These are phyloP conservation scores for Pleomassaria siparia DNA, from an alignment of 2,329 filamentous ascomycete species.

Conservation along the genomic window DNA sequence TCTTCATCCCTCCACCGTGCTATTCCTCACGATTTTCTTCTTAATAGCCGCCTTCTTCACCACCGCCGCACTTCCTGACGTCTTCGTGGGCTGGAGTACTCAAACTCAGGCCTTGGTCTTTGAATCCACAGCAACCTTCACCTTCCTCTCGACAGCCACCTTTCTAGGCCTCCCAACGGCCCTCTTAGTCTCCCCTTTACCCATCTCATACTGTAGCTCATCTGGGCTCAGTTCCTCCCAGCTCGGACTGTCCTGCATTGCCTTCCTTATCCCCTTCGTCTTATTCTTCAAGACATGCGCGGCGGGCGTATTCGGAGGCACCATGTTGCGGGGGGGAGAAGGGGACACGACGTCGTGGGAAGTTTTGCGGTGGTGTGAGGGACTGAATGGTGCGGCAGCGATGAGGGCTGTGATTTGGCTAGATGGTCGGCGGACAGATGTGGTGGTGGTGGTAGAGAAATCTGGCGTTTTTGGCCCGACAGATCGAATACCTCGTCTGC, in stretches of 20 bases:
- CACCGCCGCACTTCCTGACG: neutral
- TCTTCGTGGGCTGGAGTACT: neutral
- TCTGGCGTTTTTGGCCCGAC: too few relatives aligned
- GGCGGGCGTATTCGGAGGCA: constrained; percentile 10
- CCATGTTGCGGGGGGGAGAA: constrained; percentile 8
- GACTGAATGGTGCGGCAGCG: neutral
- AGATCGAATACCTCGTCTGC: too few relatives aligned
- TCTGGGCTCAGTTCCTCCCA: too few relatives aligned
- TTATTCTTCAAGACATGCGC: neutral
- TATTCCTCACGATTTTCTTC: neutral
- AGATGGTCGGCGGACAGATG: neutral
- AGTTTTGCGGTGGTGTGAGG: neutral
- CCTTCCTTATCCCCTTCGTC: neutral
- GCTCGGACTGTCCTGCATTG: too few relatives aligned
- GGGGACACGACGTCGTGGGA: constrained; percentile 13
- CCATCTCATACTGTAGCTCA: too few relatives aligned
- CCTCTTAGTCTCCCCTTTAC: neutral
- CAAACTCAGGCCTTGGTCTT: neutral
- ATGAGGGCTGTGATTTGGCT: neutral
- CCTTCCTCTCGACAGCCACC: neutral
- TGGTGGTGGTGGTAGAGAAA: too few relatives aligned
- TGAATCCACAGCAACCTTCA: neutral
- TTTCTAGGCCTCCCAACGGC: neutral
- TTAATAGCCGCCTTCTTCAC: neutral
- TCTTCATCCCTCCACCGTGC: neutral